A percentile compares a stretch with the other conserved stretches of the same genome.
Evolutionary conservation across 2,329 filamentous ascomycete species (phyloP).

Genomic region (Stromatinia cepivora): DNA sequence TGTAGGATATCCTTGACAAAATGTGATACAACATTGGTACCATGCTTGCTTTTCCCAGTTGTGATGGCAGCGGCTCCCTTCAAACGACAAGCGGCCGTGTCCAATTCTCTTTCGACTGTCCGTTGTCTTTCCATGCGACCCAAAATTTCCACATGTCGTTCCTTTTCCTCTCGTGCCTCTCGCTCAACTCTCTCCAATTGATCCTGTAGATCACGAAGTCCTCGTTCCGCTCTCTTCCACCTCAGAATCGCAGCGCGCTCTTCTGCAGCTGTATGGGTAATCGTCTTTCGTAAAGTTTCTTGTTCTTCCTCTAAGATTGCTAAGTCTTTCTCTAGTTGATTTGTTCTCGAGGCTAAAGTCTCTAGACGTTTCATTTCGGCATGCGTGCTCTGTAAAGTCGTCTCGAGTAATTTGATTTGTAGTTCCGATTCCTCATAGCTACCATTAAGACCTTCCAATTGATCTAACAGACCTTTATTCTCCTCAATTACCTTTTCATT

Average conservation of each 20-base stretch:
- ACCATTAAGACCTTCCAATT: conserved; percentile 80
- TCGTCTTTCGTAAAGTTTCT: conserved; percentile 64
- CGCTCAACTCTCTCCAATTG: conserved; percentile 87
- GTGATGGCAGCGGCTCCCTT: conserved; percentile 72
- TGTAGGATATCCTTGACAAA: conserved; percentile 95
- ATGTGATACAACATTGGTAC: conserved; percentile 79
- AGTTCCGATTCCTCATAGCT: conserved; percentile 78
- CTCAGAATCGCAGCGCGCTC: conserved; percentile 76
- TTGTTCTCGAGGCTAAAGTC: conserved; percentile 69
- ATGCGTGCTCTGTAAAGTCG: conserved; percentile 74
- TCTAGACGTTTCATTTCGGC: conserved; percentile 75
- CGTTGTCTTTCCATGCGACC: conserved; percentile 81
- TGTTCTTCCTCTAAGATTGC: conserved; percentile 80
- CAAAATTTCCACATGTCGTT: conserved; percentile 79
- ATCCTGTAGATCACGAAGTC: conserved; percentile 75
- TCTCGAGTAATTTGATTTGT: conserved; percentile 74
- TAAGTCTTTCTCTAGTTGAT: conserved; percentile 78
- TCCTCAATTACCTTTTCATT: conserved; percentile 81
- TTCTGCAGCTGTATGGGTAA: conserved; percentile 69
- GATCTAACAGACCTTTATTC: conserved; percentile 77
- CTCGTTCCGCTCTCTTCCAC: conserved; percentile 83
- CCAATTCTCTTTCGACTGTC: conserved; percentile 77
- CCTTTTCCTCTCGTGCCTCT: conserved; percentile 76
- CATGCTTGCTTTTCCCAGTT: conserved; percentile 56
- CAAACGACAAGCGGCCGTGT: conserved; percentile 74